Percentiles rank a stretch among this genome's conserved stretches.
phyloP scores from a whole-genome alignment of 306 rosid species.

The Prunus padus region DNA sequence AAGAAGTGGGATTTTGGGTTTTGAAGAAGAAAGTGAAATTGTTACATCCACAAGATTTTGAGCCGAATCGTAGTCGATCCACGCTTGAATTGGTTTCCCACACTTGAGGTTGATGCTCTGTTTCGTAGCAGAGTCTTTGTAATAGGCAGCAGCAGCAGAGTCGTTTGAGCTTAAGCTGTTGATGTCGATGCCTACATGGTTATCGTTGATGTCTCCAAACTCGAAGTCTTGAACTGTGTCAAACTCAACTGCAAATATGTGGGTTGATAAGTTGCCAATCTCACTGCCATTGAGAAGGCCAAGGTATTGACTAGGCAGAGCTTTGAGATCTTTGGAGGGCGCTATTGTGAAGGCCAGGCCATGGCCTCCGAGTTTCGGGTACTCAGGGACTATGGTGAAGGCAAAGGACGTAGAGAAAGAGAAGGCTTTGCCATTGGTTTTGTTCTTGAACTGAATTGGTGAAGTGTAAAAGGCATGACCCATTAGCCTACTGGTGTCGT shows the following conservation, averaged over 20 bases:
- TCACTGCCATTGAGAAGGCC: constrained; percentile 65
- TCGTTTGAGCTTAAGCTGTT: constrained; percentile 57
- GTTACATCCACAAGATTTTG: constrained; percentile 39
- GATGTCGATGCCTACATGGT: constrained; percentile 74
- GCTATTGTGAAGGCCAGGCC: constrained; percentile 73
- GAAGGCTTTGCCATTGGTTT: constrained; percentile 47
- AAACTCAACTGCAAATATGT: constrained; percentile 76
- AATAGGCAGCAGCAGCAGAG: constrained; percentile 49
- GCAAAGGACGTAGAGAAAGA: constrained; percentile 76
- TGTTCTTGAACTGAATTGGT: constrained; percentile 58
- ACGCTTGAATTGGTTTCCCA: constrained; percentile 57
- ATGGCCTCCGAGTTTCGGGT: constrained; percentile 84
- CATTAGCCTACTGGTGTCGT: constrained; percentile 45
- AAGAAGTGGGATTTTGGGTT: constrained; percentile 56
- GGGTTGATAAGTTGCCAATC: constrained; percentile 58
- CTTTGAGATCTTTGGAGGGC: constrained; percentile 45
- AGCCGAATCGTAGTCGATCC: constrained; percentile 74
- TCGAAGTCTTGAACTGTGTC: constrained; percentile 86
- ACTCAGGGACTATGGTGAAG: constrained; percentile 65
- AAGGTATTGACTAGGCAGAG: constrained; percentile 74
- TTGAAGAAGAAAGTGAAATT: constrained; percentile 54
- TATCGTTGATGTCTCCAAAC: constrained; percentile 76
- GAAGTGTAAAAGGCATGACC: constrained; percentile 57
- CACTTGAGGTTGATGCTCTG: constrained; percentile 48
- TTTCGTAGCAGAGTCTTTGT: constrained; percentile 28